phyloP scores from a whole-genome alignment of 192 early-diverging fungal genomes.

The Mortierella hygrophila region DNA sequence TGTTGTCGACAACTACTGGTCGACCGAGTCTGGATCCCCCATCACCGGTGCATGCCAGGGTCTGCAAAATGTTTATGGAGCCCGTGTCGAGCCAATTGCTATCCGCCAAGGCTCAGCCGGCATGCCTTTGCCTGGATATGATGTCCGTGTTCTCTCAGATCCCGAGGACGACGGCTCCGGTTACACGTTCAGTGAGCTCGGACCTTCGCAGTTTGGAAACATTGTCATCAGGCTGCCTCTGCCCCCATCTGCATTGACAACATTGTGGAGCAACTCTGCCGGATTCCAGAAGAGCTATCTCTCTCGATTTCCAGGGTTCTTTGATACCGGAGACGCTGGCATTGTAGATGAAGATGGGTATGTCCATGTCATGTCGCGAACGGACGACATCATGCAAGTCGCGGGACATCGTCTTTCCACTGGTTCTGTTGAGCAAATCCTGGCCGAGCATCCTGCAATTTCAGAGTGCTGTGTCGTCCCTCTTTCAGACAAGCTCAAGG shows the following conservation, averaged over 20 bases:
- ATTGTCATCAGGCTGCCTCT: slow-evolving; percentile 85
- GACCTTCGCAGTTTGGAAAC: slow-evolving; percentile 77
- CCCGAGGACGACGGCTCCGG: slow-evolving; percentile 56
- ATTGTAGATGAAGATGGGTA: slow-evolving; percentile 82
- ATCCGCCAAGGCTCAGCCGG: slow-evolving; percentile 82
- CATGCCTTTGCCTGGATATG: slow-evolving; percentile 81
- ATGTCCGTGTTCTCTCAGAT: slow-evolving; percentile 72
- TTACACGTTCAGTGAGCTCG: slow-evolving; percentile 41
- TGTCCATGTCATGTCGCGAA: slow-evolving; percentile 77
- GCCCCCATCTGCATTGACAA: slow-evolving; percentile 82
- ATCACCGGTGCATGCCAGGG: slow-evolving; percentile 81
- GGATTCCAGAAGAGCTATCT: slow-evolving; percentile 83
- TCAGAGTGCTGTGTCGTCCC: slow-evolving; percentile 81
- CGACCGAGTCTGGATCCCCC: slow-evolving; percentile 89
- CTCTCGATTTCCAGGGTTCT: slow-evolving; percentile 74
- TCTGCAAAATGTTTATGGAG: slow-evolving; percentile 48
- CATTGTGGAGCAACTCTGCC: slow-evolving; percentile 83
- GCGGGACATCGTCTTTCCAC: slow-evolving; percentile 89
- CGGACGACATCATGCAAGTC: slow-evolving; percentile 88
- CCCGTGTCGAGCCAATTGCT: slow-evolving; percentile 49
- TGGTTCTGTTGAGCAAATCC: slow-evolving; percentile 81
- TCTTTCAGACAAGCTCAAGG: slow-evolving; percentile 75
- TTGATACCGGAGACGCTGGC: slow-evolving; percentile 84
- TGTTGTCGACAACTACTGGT: slow-evolving; percentile 92
- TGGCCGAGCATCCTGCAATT: slow-evolving; percentile 72